These are phyloP conservation scores for Conoideocrella luteorostrata DNA, from an alignment of 2,329 filamentous ascomycete genomes.

Conservation along the genomic window DNA sequence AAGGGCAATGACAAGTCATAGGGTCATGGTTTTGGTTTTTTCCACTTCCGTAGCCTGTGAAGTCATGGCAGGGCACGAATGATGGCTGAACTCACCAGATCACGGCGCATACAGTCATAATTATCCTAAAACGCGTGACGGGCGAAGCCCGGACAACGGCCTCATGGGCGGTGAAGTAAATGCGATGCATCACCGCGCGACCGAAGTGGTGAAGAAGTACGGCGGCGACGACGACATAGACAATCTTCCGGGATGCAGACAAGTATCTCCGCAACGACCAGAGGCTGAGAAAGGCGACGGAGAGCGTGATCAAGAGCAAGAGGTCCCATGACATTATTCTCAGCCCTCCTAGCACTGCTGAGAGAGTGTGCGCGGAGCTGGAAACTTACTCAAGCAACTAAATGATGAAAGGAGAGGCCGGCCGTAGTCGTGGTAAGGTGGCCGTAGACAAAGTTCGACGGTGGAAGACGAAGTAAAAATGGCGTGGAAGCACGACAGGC, in stretches of 20 bases:
- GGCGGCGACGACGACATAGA: slow-evolving; percentile 25
- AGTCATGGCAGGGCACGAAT: background rate
- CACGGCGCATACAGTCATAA: slow-evolving; percentile 46
- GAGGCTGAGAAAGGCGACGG: slow-evolving; percentile 31
- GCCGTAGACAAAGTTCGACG: slow-evolving; percentile 3
- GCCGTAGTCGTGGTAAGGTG: slow-evolving; percentile 1
- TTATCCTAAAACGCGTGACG: slow-evolving; percentile 46
- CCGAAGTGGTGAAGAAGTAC: slow-evolving; percentile 27
- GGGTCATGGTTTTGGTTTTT: too few species aligned
- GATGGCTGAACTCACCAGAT: slow-evolving; percentile 39
- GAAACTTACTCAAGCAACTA: background rate
- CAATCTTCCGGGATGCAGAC: slow-evolving; percentile 23
- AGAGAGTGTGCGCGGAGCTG: background rate
- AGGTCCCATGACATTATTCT: slow-evolving; percentile 39
- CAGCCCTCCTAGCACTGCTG: slow-evolving; percentile 18
- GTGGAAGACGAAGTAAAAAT: too few species aligned
- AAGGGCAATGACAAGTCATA: too few species aligned
- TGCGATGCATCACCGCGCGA: slow-evolving; percentile 22
- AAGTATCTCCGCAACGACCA: slow-evolving; percentile 30
- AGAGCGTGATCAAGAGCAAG: slow-evolving; percentile 32
- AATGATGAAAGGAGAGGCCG: background rate
- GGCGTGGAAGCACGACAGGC: too few species aligned
- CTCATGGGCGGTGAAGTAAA: slow-evolving; percentile 22
- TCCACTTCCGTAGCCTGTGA: too few species aligned
- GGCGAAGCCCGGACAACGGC: slow-evolving; percentile 40